Base-by-base conservation (phyloP, 768 basidiomycete species). In the Rhodosporidiobolus odoratus region DNA sequence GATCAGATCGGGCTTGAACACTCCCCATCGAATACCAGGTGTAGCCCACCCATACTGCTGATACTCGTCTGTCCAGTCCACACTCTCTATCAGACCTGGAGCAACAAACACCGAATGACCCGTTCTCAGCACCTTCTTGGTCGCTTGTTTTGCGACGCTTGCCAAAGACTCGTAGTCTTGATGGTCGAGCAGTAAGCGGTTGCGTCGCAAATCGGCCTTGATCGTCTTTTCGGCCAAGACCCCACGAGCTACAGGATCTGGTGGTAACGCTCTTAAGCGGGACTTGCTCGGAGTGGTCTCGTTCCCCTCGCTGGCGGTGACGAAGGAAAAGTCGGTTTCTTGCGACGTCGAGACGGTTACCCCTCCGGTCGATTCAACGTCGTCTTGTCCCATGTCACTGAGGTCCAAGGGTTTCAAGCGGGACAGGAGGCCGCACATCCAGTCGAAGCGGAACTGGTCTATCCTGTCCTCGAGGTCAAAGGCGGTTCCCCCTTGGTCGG, bases 71-170 rank as follows among this genome's bases (percentile, higher is more conserved):
- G 47, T 60, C 52, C 58, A 70, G 21, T 66, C 65, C 30, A 64
- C 62, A 10, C 62, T 58, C 21, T 58, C 38, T 25, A 74, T 19
- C 37, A 68, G 41, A 5, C 65, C 68, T 0, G 52, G 40, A 27
- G 53, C 27, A 19, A 70, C 59, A 17, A 47, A 73, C 25, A 72
- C 64, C 3, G 45, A 35, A 41, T 21, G 58, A 1, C 66, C 48
- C 13, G 45, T 59, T 38, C 19, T 12, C 40, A 64, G 58, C 30
- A 62, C 53, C 56, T 35, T 68, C 63, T 37, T 69, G 54, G 68
- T 82, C 80, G 68, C 83, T 80, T 69, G 83, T 81, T 75, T 30
- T 0, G 63, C 69, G 10, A 62, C 56, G 1, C 35, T 0, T 1
- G 73, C 54, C 17, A 74, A 23, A 0, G 65, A 61, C 6, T 48